Percentiles rank a stretch among this genome's conserved stretches.
These are phyloP conservation scores for Termitomyces sp. DNA, from an alignment of 768 basidiomycete species.

Conservation along the genomic window DNA sequence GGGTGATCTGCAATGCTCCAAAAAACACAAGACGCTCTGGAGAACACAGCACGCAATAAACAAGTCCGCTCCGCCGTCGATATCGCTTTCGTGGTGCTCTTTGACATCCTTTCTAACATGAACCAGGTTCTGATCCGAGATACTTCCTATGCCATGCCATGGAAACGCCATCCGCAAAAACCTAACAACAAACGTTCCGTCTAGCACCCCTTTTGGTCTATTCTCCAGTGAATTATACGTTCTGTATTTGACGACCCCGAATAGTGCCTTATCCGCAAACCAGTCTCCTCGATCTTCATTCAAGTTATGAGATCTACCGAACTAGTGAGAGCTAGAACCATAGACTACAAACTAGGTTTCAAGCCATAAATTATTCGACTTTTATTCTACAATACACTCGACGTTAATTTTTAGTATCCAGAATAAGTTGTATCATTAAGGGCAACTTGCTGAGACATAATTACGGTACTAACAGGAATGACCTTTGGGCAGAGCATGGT, in stretches of 20 bases:
- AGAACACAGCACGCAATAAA: not conserved
- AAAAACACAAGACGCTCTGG: too few relatives aligned
- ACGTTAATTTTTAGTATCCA: not conserved
- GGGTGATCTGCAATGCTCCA: not conserved
- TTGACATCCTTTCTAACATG: not conserved
- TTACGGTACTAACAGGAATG: not conserved
- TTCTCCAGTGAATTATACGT: too few relatives aligned
- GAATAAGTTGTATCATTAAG: not conserved
- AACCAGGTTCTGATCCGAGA: not conserved
- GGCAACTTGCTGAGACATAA: not conserved
- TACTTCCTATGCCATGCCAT: too few relatives aligned
- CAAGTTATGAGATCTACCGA: not conserved
- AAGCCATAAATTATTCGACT: not conserved
- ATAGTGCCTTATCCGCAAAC: not conserved
- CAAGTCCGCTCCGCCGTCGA: not conserved
- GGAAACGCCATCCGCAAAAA: not conserved
- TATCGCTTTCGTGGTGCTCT: not conserved
- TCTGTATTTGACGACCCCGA: not conserved
- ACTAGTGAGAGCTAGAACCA: not conserved
- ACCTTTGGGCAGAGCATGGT: not conserved
- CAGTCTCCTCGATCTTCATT: not conserved
- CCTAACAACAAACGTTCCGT: not conserved
- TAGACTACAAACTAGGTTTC: not conserved
- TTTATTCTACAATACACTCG: not conserved
- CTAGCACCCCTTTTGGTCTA: not conserved